Base-by-base conservation (phyloP, 2,329 filamentous ascomycete species). In the Cladophialophora bantiana region DNA sequence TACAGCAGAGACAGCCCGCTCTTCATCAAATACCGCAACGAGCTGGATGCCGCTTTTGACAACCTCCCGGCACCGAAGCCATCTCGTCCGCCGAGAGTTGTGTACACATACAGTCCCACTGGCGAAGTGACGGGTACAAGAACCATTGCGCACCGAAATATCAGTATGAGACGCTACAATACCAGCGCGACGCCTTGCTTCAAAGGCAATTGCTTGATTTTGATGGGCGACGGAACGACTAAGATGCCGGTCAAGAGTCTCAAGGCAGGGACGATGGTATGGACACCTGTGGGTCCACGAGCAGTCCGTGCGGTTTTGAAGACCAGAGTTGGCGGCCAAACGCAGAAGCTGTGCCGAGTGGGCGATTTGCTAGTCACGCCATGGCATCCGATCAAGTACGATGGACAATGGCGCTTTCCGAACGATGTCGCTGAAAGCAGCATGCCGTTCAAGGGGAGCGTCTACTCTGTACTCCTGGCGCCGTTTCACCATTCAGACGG, bases 391-490 rank as follows among this genome's bases (percentile, higher is more conserved):
- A 75, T 89, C 2, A 80, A 77, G 0, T 56, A 73, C 1, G 76
- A 80, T 20, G 76, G 66, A 7, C 70, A 61, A 2, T 88, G 84
- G 85, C 70, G 66, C 0, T 87, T 86, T 69, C 85, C 85, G 0
- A 78, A 74, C 0, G 68, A 81, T 0, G 70, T 81, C 1, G 74
- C 78, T 0, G 70, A 74, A 10, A 59, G 71, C 1, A 68, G 69
- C 6, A 75, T 81, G 0, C 71, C 76, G 2, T 87, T 86, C 59
- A 32, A 34, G 20, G 86, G 86, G 0, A 74, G 74, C 1, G 78
- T 89, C 5, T 89, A 87, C 76, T 89, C 86, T 0, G 76, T 89
- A 0, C 73, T 89, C 18, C 76, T 89, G 18, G 79, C 86, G 75
- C 77, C 77, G 12, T 68, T n/a, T 13, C 20, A 40, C n/a, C 13